Base-by-base conservation (phyloP, 1,139 yeast genomes). In the Casaregolazyma lundiana region DNA sequence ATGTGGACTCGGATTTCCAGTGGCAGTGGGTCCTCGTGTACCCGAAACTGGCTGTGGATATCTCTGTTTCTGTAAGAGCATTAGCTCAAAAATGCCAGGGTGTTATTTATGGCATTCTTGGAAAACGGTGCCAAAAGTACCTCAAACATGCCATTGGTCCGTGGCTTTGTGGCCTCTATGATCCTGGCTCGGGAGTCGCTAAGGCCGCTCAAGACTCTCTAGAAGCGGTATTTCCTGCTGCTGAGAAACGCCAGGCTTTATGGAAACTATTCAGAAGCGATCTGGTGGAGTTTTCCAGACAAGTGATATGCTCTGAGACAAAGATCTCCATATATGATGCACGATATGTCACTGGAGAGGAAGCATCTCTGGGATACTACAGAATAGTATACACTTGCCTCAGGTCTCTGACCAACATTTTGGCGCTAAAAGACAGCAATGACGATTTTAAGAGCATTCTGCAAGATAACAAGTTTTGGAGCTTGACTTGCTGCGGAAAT, bases 11-110 rank as follows among this genome's bases (percentile, higher is more conserved):
- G 20, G 76, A 78, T 51, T 82, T 83, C 41, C 68, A 65, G 55
- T 77, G 50, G 73, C 75, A 88, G 2, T 89, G 96, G 95, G 72
- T 85, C 29, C 95, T 87, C 61, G 56, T 86, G 38, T 90, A 86
- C 58, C 84, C 96, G 0, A 87, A 88, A 58, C 66, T 89, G 36
- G 75, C 92, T 3, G 72, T 83, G 9, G 95, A 85, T 53, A 78
- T 78, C 48, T 78, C 90, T 2, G 77, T 84, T 55, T 66, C 68
- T 15, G 87, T 87, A 1, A 72, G 97, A 48, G 52, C 67, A 3
- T 61, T 73, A 29, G 65, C 87, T 3, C 95, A 88, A 60, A 79
- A 75, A 51, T 70, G 81, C 4, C 90, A 89, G 51, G 77, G 82
- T 1, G 63, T 63, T 24, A 68, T 78, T 39, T 77, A 84, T 30